Conservation (phyloP, 2,329 filamentous ascomycete genomes). For the Colletotrichum orchidophilum region DNA sequence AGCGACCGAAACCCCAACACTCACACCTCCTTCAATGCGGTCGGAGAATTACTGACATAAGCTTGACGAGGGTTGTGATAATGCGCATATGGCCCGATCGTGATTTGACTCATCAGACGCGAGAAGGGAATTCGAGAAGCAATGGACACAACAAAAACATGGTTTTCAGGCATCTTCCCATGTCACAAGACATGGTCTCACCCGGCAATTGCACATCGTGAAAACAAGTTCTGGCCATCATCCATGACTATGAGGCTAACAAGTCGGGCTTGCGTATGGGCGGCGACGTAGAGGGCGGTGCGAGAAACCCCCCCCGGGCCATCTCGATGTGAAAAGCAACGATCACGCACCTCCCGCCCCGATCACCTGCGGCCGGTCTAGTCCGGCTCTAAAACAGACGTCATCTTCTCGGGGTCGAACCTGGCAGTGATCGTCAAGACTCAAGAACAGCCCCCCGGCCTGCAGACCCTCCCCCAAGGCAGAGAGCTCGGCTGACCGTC, state of each 20-base stretch:
- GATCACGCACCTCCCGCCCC: slow-evolving; percentile 28
- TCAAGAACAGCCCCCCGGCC: slow-evolving; percentile 21
- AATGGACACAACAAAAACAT: slow-evolving; percentile 20
- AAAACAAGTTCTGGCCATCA: slow-evolving; percentile 8
- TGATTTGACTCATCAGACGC: slow-evolving; percentile 18
- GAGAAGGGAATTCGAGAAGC: slow-evolving; percentile 6
- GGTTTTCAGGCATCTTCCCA: slow-evolving; percentile 25
- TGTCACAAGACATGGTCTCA: slow-evolving; percentile 17
- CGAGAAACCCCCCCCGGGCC: neutral
- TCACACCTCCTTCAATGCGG: slow-evolving; percentile 7
- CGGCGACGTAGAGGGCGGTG: slow-evolving; percentile 26
- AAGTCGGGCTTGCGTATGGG: neutral
- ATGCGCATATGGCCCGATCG: neutral
- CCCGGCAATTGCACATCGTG: slow-evolving; percentile 13
- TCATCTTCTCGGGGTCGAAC: slow-evolving; percentile 25
- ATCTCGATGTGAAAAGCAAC: slow-evolving; percentile 28
- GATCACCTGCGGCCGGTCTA: slow-evolving; percentile 27
- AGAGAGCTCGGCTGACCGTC: slow-evolving; percentile 2
- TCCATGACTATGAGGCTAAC: neutral
- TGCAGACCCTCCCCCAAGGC: neutral
- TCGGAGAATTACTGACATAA: slow-evolving; percentile 32
- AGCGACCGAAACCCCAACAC: slow-evolving; percentile 28
- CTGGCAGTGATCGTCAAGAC: slow-evolving; percentile 28
- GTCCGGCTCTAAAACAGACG: slow-evolving; percentile 27
- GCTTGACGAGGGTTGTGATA: neutral